Percentiles rank a stretch among this genome's conserved stretches.
Evolutionary conservation across 2,329 filamentous ascomycete genomes (phyloP).

Genomic region (Aureobasidium sp.): DNA sequence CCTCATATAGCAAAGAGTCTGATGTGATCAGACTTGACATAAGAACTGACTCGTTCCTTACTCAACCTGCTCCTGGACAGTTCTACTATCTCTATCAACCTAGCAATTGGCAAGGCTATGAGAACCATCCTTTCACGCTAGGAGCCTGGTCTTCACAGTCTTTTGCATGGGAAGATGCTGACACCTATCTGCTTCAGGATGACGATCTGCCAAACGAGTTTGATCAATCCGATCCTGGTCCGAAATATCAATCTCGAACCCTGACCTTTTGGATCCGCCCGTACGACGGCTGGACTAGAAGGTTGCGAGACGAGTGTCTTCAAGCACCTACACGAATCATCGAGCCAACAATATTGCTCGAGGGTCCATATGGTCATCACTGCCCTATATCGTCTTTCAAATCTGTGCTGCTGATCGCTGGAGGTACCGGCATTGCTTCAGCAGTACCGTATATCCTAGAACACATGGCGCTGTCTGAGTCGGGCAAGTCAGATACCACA

Average conservation of each 20-base stretch:
- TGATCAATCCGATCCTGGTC: not conserved
- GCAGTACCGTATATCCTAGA: slow-evolving; percentile 22
- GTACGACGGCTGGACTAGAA: slow-evolving; percentile 42
- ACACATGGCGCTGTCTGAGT: not conserved
- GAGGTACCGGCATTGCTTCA: slow-evolving; percentile 42
- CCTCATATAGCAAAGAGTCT: slow-evolving; percentile 34
- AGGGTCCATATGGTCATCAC: slow-evolving; percentile 42
- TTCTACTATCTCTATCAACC: slow-evolving; percentile 45
- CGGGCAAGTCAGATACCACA: not conserved
- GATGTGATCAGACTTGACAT: slow-evolving; percentile 42
- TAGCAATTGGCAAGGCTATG: slow-evolving; percentile 35
- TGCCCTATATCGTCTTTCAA: slow-evolving; percentile 34
- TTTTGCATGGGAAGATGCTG: not conserved
- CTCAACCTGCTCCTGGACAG: slow-evolving; percentile 34
- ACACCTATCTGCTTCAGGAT: not conserved
- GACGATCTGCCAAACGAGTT: not conserved
- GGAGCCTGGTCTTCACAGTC: slow-evolving; percentile 20
- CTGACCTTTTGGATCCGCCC: slow-evolving; percentile 43
- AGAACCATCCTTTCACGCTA: slow-evolving; percentile 45
- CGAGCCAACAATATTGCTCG: slow-evolving; percentile 34
- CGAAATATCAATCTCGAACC: not conserved
- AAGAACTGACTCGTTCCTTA: slow-evolving; percentile 24
- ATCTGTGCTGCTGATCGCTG: slow-evolving; percentile 35
- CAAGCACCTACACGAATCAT: slow-evolving; percentile 19
- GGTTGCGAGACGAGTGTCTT: slow-evolving; percentile 32